A percentile compares a stretch with the other conserved stretches of the same genome.
phyloP scores from a whole-genome alignment of 768 basidiomycete species.

The Podaxis carcinomalis region DNA sequence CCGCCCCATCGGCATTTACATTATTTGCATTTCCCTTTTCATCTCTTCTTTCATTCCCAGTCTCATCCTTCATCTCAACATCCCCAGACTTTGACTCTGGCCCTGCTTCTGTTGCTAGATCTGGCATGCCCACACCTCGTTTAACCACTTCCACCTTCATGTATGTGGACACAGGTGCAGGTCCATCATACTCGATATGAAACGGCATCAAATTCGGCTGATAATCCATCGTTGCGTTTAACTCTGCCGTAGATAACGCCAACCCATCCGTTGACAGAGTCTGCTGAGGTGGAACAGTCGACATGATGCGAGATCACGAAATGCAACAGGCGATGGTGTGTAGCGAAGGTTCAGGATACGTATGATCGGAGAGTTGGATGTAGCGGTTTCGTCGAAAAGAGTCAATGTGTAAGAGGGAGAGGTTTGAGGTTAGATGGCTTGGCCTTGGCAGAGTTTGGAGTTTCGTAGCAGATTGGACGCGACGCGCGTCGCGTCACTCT shows the following conservation, averaged over 20 bases:
- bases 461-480: not conserved
- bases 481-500: not conserved
- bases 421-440: no score
- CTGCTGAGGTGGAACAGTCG: no score
- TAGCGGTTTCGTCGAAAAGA: no score
- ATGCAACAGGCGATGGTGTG: no score
- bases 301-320: no score
- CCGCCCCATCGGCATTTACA: no score
- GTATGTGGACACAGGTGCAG: conserved; percentile 71
- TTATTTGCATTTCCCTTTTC: no score
- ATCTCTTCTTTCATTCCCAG: not conserved
- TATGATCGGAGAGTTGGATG: no score
- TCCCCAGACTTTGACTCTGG: not conserved
- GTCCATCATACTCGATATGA: conserved; percentile 65
- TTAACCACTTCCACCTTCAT: conserved; percentile 31
- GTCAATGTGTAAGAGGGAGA: no score
- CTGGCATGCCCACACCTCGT: not conserved
- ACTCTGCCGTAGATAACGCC: conserved; percentile 1
- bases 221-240: conserved; percentile 22
- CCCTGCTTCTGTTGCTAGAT: not conserved
- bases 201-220: conserved; percentile 81
- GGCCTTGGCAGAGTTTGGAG: no score
- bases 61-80: not conserved
- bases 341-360: no score
- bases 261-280: not conserved